Percentiles rank a stretch among this genome's conserved stretches.
Evolutionary conservation across 805 yeast species (phyloP).

Genomic region (Teunomyces atbi): DNA sequence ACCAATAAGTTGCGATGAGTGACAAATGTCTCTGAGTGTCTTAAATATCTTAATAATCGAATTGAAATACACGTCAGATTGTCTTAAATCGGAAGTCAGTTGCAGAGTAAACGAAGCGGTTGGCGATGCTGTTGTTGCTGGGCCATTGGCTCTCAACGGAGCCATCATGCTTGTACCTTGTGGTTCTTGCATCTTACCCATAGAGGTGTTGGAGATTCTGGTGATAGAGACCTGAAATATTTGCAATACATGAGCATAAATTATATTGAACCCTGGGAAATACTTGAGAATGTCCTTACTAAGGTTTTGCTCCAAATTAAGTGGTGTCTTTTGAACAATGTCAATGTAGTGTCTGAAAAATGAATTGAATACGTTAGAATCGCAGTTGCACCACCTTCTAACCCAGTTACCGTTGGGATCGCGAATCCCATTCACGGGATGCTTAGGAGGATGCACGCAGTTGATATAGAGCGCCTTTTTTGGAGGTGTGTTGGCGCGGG

Average conservation of each 20-base stretch:
- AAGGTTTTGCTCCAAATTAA: constrained; percentile 4
- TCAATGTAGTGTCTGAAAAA: constrained; percentile 58
- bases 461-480: constrained; percentile 25
- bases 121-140: constrained; percentile 3
- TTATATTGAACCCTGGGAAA: constrained; percentile 46
- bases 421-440: constrained; percentile 47
- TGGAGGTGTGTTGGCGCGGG: constrained; percentile 22
- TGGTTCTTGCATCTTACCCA: constrained; percentile 7
- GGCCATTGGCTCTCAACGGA: background rate
- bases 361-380: constrained; percentile 57
- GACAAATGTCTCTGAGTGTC: constrained; percentile 36
- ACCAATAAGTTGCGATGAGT: constrained; percentile 11
- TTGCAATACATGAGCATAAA: constrained; percentile 48
- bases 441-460: constrained; percentile 39
- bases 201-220: constrained; percentile 8
- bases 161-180: background rate
- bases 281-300: constrained; percentile 12
- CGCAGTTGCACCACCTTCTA: constrained; percentile 55
- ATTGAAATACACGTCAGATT: constrained; percentile 34
- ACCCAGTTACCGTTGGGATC: constrained; percentile 67
- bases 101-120: constrained; percentile 12
- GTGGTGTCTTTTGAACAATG: constrained; percentile 16
- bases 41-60: constrained; percentile 41
- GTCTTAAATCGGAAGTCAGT: constrained; percentile 18
- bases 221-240: constrained; percentile 32